Evolutionary conservation across 2,329 filamentous ascomycete species (phyloP), one percentile per base, ranked within the genome.

Genomic region (Domatiomyces catenatus): DNA sequence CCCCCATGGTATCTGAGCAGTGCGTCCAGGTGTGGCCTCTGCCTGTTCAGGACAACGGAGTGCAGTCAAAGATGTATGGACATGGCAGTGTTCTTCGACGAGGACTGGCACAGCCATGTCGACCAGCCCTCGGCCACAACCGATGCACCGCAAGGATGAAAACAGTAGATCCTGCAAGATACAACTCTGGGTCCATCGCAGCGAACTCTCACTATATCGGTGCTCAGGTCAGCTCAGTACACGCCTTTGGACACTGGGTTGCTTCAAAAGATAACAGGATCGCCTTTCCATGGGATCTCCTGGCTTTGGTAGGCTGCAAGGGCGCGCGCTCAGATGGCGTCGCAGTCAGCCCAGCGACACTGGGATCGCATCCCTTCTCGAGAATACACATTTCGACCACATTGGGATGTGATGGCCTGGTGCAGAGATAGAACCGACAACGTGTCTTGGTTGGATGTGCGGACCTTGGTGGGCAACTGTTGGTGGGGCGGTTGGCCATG

Each of bases 181-280:
- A 8, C 15, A 2, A 39, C 22, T 24, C 6, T 6, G 22, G 8
- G 2, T 39, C 32, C 15, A 15, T 39, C 32, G 32, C 10, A 39
- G 3, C 32, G 32, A 39, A 15, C 32, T 3, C 32, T 12, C 10
- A 39, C 15, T 5, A 15, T 12, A 4, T 39, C 12, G 12, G 63
- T 66, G 15, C 8, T 39, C 15, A 10, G 15, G 32, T 39, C 32
- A 15, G 32, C 32, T 39, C 32, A 39, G 32, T 39, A 15, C 32
- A 39, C 32, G 12, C 32, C 32, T 39, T 39, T 12, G 32, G 32
- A 39, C 12, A 15, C 12, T 39, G 32, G 10, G 32, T 5, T 15
- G 32, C 32, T 39, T 15, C 32, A 39, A 15, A 15, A 39, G 10
- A 5, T 12, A 15, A 39, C 5, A 5, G 5, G 32, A 39, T 39